Evolutionary conservation across 768 basidiomycete species (phyloP).

Genomic region (Austroboletus eburneus): DNA sequence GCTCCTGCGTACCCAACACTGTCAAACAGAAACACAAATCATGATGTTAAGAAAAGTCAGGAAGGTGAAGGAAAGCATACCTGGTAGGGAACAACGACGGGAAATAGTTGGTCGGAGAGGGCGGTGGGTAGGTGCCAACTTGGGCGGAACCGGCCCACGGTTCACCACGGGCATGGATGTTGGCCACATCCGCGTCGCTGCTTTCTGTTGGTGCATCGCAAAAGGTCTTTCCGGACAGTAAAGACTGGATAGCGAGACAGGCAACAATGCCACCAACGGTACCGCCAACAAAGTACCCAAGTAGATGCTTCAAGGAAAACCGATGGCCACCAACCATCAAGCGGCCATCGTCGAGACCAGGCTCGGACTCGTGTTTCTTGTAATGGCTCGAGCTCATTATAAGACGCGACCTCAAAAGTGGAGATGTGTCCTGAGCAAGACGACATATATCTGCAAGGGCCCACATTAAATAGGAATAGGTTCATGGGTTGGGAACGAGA

Average conservation of each 20-base stretch:
- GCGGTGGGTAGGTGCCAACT: slow-evolving; percentile 66
- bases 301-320: slow-evolving; percentile 41
- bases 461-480: no score
- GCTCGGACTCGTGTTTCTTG: slow-evolving; percentile 44
- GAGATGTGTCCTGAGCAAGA: no score
- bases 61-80: slow-evolving; percentile 11
- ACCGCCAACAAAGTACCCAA: slow-evolving; percentile 42
- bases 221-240: slow-evolving; percentile 29
- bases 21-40: neutral
- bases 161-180: slow-evolving; percentile 44
- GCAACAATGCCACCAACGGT: slow-evolving; percentile 52
- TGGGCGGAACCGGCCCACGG: slow-evolving; percentile 72
- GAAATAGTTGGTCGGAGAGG: slow-evolving; percentile 65
- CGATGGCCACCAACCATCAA: slow-evolving; percentile 30
- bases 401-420: no score
- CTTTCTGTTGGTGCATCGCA: neutral
- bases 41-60: neutral
- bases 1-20: slow-evolving; percentile 70
- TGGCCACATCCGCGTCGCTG: neutral
- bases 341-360: slow-evolving; percentile 4
- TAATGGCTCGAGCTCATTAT: slow-evolving; percentile 11
- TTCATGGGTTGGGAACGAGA: no score
- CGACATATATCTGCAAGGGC: no score
- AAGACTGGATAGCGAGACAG: slow-evolving; percentile 48
- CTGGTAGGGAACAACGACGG: slow-evolving; percentile 72